Evolutionary conservation across 352 stramenopile genomes (phyloP).

Genomic region (Phytophthora macrochlamydospora): DNA sequence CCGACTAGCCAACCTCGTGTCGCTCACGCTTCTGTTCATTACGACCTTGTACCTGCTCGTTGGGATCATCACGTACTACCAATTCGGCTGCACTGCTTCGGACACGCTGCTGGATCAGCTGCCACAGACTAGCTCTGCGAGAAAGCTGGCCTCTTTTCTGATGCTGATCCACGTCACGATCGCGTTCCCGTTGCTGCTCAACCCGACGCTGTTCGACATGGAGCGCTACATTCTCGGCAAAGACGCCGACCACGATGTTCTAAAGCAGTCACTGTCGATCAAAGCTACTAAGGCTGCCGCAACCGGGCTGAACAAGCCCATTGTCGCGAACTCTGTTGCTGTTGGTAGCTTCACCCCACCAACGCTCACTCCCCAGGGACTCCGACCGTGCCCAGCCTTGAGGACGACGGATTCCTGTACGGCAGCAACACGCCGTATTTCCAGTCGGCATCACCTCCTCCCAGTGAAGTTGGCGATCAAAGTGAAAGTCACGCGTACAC

Average conservation of each 20-base stretch:
- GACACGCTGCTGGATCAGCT: conserved; percentile 63
- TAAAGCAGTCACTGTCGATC: conserved; percentile 50
- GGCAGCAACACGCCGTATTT: conserved; percentile 51
- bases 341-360: conserved; percentile 4
- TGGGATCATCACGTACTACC: conserved; percentile 69
- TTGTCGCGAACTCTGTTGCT: conserved; percentile 31
- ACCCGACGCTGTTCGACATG: conserved; percentile 67
- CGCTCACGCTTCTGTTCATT: conserved; percentile 71
- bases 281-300: conserved; percentile 33
- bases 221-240: conserved; percentile 69
- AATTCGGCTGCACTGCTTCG: conserved; percentile 71
- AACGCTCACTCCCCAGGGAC: background rate
- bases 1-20: conserved; percentile 61
- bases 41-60: conserved; percentile 77
- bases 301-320: conserved; percentile 37
- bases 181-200: conserved; percentile 67
- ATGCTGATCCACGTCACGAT: conserved; percentile 73
- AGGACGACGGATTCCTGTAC: conserved; percentile 58
- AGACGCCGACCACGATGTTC: conserved; percentile 59
- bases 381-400: conserved; percentile 37
- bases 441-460: conserved; percentile 33
- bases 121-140: conserved; percentile 31
- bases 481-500: conserved; percentile 36
- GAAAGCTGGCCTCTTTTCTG: conserved; percentile 38
- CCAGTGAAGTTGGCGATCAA: conserved; percentile 13